A percentile compares a stretch with the other conserved stretches of the same genome.
phyloP scores from a whole-genome alignment of 441 rosid species.

The Adansonia gregorii region DNA sequence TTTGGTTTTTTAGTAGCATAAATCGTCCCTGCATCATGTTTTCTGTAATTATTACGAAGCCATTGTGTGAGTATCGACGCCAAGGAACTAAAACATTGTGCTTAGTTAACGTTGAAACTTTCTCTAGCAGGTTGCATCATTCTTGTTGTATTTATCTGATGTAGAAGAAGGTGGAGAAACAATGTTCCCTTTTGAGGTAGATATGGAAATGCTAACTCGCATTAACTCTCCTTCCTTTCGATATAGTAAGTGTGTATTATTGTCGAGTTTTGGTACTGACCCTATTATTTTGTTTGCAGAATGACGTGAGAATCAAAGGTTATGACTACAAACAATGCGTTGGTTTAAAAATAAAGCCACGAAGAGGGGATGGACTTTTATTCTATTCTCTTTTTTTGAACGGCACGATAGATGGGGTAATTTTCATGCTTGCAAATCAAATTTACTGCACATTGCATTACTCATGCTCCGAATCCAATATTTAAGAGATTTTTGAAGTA shows the following conservation, averaged over 20 bases:
- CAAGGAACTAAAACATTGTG: too few species aligned
- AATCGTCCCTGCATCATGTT: background rate
- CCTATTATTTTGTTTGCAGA: constrained; percentile 41
- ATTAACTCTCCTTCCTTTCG: constrained; percentile 16
- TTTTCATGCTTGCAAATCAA: background rate
- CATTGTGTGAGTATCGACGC: background rate
- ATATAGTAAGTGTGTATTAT: background rate
- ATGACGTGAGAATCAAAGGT: constrained; percentile 46
- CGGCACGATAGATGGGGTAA: constrained; percentile 83
- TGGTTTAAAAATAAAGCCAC: constrained; percentile 86
- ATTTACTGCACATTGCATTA: constrained; percentile 3
- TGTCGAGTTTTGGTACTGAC: constrained; percentile 15
- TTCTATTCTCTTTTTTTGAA: constrained; percentile 72
- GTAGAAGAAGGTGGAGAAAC: constrained; percentile 95
- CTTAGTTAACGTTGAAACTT: constrained; percentile 17
- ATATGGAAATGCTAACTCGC: constrained; percentile 9
- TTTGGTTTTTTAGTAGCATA: constrained; percentile 18
- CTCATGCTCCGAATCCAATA: background rate
- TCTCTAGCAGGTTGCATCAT: constrained; percentile 66
- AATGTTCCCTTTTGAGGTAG: constrained; percentile 85
- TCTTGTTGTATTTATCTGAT: constrained; percentile 77
- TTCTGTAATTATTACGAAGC: background rate
- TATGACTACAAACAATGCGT: constrained; percentile 65
- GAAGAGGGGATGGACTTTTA: constrained; percentile 77
- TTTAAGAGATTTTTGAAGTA: background rate